These are phyloP conservation scores for Stagonosporopsis vannaccii DNA, from an alignment of 2,329 filamentous ascomycete species.

Conservation along the genomic window DNA sequence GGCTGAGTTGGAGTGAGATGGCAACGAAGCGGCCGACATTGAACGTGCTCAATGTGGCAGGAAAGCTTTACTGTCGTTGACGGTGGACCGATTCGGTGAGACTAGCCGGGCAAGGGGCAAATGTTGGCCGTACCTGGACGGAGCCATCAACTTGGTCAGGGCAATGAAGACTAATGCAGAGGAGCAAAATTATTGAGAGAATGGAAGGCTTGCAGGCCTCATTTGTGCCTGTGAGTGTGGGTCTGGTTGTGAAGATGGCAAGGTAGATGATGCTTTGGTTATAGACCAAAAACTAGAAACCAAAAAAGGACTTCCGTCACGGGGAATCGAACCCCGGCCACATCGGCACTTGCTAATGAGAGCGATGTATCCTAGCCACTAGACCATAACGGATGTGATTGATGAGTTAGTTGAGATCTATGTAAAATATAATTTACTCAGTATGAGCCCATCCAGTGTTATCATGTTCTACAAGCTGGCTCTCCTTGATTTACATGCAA, in stretches of 20 bases:
- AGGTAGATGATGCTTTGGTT: too few relatives aligned
- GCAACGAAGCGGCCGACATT: neutral
- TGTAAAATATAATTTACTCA: too few relatives aligned
- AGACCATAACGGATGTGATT: too few relatives aligned
- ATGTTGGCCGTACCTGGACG: neutral
- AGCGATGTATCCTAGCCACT: conserved; percentile 18
- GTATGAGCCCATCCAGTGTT: too few relatives aligned
- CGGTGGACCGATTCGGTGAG: neutral
- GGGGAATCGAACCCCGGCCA: conserved; percentile 17
- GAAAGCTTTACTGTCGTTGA: neutral
- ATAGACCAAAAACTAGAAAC: too few relatives aligned
- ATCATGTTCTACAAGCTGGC: too few relatives aligned
- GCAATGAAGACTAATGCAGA: neutral
- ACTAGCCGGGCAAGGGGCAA: neutral
- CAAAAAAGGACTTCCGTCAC: conserved; percentile 6
- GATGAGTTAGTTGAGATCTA: too few relatives aligned
- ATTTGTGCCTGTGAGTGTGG: too few relatives aligned
- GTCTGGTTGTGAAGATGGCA: too few relatives aligned
- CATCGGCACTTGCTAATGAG: conserved; percentile 13
- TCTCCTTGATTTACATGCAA: too few relatives aligned
- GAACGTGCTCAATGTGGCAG: neutral
- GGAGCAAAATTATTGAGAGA: too few relatives aligned
- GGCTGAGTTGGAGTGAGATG: neutral
- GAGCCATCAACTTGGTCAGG: neutral
- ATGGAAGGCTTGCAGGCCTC: too few relatives aligned